Evolutionary conservation across 1,284 basidiomycete species (phyloP), one percentile per base, ranked within the genome.

Genomic region (Heterobasidion annosum): DNA sequence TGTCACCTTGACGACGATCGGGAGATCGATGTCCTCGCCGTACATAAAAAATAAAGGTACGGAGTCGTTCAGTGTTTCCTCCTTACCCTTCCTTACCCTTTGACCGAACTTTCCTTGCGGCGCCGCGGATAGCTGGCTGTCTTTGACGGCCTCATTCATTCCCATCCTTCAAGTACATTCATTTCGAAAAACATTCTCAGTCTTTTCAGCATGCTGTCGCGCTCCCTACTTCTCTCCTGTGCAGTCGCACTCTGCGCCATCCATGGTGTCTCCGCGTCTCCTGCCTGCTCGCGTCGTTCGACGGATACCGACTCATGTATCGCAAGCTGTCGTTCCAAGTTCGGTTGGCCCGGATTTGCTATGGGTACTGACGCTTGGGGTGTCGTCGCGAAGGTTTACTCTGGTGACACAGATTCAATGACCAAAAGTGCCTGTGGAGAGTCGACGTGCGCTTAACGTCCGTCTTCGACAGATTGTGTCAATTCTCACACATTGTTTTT

Each of bases 351-450:
- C 25, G 77, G 77, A 16, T 63, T 61, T 33, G 65, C 71, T 52
- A 78, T 81, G 73, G 75, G 76, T 57, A 70, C 66, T n/a, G 70
- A 77, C 60, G 69, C 67, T 32, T 80, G 75, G 76, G 77, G 77
- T 52, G 54, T 50, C 32, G 62, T 64, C 42, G 50, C 34, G 13
- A n/a, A 55, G 18, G 50, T 46, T 16, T 51, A 42, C 10, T 8
- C 37, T 10, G 54, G 37, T 10, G 54, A 55, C 45, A 25, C 47
- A 5, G 43, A 37, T n/a, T 16, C 33, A 18, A 45, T 35, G 45
- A 43, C 52, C 9, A n/a, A 34, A n/a, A 51, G 47, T 8, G 53
- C 58, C 9, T 61, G 53, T 46, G 43, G 34, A 40, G 51, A 34
- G 44, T 45, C 56, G 33, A 46, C 7, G 45, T 52, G 19, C 35